phyloP scores from a whole-genome alignment of 768 basidiomycete species.

The Auriscalpium orientale region DNA sequence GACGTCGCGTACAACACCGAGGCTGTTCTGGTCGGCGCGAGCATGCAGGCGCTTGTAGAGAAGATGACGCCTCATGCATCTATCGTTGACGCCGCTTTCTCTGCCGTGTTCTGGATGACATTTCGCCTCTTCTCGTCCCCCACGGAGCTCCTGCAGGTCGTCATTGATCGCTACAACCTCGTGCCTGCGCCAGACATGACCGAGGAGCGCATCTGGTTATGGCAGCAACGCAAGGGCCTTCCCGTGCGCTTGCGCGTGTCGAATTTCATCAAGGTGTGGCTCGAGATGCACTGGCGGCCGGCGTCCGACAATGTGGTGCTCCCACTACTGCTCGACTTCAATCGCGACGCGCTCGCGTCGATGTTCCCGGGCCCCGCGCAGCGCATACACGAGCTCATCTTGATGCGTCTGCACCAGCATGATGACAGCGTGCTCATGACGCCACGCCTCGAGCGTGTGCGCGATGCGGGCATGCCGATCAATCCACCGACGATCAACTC shows the following conservation, averaged over 20 bases:
- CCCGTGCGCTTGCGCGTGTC: constrained; percentile 88
- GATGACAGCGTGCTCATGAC: constrained; percentile 34
- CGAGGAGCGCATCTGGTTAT: constrained; percentile 56
- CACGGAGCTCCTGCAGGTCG: constrained; percentile 60
- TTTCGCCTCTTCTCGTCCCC: constrained; percentile 90
- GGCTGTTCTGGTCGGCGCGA: constrained; percentile 85
- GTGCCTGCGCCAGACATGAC: constrained; percentile 51
- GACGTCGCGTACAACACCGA: constrained; percentile 91
- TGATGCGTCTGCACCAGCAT: constrained; percentile 38
- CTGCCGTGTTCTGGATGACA: constrained; percentile 88
- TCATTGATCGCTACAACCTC: constrained; percentile 81
- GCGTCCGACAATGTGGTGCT: constrained; percentile 63
- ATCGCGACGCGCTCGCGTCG: constrained; percentile 47
- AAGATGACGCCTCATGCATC: constrained; percentile 95
- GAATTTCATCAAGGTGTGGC: constrained; percentile 91
- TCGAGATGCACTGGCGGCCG: constrained; percentile 86
- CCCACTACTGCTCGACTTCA: constrained; percentile 49
- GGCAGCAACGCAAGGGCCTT: constrained; percentile 83
- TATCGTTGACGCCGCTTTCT: constrained; percentile 81
- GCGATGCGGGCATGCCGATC: constrained; percentile 70
- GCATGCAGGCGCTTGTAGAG: constrained; percentile 84
- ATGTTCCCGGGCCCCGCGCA: constrained; percentile 66
- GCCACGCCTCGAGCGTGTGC: constrained; percentile 54
- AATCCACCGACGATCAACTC: constrained; percentile 44
- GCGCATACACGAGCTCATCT: constrained; percentile 63